Conservation (phyloP, 78 protist species). For the Goniomonas avonlea region DNA sequence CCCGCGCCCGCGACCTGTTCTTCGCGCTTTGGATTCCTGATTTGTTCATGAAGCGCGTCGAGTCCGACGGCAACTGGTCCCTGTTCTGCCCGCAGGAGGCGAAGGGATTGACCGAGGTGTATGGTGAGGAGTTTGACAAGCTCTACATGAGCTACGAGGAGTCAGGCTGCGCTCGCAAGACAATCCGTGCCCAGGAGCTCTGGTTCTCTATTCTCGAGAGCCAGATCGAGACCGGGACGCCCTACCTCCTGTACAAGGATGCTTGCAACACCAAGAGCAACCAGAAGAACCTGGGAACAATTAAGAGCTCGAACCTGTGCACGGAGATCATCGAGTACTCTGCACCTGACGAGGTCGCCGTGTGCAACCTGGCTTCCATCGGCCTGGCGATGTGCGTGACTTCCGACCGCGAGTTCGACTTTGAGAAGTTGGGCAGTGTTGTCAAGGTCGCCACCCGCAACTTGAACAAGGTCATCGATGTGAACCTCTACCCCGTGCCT, state of each 20-base stretch:
- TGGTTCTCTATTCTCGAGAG: constrained; percentile 92
- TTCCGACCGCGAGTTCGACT: constrained; percentile 56
- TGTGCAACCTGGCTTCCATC: constrained; percentile 95
- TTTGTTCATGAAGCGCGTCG: constrained; percentile 93
- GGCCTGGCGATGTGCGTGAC: constrained; percentile 83
- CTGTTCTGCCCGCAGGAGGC: constrained; percentile 89
- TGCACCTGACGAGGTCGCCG: constrained; percentile 88
- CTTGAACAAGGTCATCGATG: constrained; percentile 85
- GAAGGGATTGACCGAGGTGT: constrained; percentile 78
- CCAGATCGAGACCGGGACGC: constrained; percentile 97
- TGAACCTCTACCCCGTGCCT: constrained; percentile 92
- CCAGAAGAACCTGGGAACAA: constrained; percentile 92
- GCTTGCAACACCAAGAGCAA: constrained; percentile 88
- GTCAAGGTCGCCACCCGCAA: constrained; percentile 68
- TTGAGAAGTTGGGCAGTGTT: constrained; percentile 55
- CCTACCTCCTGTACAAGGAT: constrained; percentile 96
- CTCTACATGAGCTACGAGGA: constrained; percentile 78
- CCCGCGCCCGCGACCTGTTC: constrained; percentile 94
- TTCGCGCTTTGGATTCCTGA: constrained; percentile 96
- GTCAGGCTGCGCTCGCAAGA: constrained; percentile 59
- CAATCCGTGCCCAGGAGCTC: constrained; percentile 82
- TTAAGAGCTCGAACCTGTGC: constrained; percentile 88
- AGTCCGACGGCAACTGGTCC: constrained; percentile 79
- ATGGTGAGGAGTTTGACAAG: constrained; percentile 76
- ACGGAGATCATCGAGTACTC: constrained; percentile 95